phyloP scores from a whole-genome alignment of 768 basidiomycete species.

The Phanerochaete carnosa region DNA sequence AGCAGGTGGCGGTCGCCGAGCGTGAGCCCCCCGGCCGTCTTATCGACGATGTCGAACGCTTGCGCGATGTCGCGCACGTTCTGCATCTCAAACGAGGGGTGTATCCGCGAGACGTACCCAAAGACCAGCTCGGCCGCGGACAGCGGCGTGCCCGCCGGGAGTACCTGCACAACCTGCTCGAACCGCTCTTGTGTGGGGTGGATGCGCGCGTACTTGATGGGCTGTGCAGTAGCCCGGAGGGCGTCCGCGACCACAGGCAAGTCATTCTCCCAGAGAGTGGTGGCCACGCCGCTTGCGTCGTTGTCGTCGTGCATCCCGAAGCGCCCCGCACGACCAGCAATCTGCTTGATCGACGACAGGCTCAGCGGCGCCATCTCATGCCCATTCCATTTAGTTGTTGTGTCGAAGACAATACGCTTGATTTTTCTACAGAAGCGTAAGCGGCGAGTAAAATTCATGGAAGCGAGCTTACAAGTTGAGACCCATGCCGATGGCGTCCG shows the following conservation, averaged over 20 bases:
- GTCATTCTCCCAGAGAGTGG: slow-evolving; percentile 64
- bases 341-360: slow-evolving; percentile 84
- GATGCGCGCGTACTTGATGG: slow-evolving; percentile 54
- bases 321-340: slow-evolving; percentile 91
- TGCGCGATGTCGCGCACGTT: slow-evolving; percentile 21
- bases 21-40: slow-evolving; percentile 32
- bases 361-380: slow-evolving; percentile 43
- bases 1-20: slow-evolving; percentile 43
- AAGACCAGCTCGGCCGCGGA: slow-evolving; percentile 47
- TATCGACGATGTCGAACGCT: slow-evolving; percentile 44
- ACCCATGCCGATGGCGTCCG: slow-evolving; percentile 97
- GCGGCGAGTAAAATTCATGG: not conserved
- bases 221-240: slow-evolving; percentile 46
- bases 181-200: slow-evolving; percentile 25
- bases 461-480: slow-evolving; percentile 76
- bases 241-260: slow-evolving; percentile 56
- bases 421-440: slow-evolving; percentile 64
- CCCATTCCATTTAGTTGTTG: slow-evolving; percentile 66
- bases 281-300: slow-evolving; percentile 60
- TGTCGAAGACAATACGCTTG: slow-evolving; percentile 77
- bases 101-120: slow-evolving; percentile 43
- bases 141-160: slow-evolving; percentile 42
- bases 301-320: slow-evolving; percentile 61
- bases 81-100: slow-evolving; percentile 40
- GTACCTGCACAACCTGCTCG: slow-evolving; percentile 29